Conservation (phyloP, 441 rosid genomes). For the Syzygium syzygioides region DNA sequence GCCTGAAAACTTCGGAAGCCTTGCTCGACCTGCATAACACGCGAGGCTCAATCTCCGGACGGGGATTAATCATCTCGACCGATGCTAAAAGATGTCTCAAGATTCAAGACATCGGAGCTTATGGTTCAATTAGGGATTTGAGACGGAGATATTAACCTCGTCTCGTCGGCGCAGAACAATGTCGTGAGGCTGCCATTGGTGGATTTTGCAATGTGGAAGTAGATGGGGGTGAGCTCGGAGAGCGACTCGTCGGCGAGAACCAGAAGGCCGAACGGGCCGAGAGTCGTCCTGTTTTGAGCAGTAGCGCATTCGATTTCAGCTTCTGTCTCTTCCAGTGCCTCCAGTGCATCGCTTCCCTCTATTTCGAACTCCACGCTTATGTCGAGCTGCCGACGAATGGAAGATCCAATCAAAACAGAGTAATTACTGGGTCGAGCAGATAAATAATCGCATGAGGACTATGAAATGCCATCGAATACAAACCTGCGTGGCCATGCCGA, state of each 20-base stretch:
- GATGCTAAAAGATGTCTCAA: not conserved
- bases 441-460: not conserved
- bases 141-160: slow-evolving; percentile 33
- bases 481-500: slow-evolving; percentile 64
- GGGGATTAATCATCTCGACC: not conserved
- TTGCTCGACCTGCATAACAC: slow-evolving; percentile 36
- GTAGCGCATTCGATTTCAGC: slow-evolving; percentile 26
- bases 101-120: not conserved
- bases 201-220: slow-evolving; percentile 41
- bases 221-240: slow-evolving; percentile 63
- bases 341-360: slow-evolving; percentile 17
- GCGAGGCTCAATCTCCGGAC: not conserved
- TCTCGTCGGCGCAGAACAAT: slow-evolving; percentile 59
- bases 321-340: slow-evolving; percentile 17
- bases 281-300: slow-evolving; percentile 39
- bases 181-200: slow-evolving; percentile 35
- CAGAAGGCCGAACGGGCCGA: slow-evolving; percentile 76
- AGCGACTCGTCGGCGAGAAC: slow-evolving; percentile 55
- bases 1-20: slow-evolving; percentile 46
- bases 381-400: slow-evolving; percentile 39
- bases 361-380: slow-evolving; percentile 57
- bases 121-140: not conserved
- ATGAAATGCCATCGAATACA: not conserved
- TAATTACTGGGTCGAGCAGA: not conserved
- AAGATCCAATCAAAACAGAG: not conserved